phyloP scores from a whole-genome alignment of 257 asterid genomes.

The Plantago major region DNA sequence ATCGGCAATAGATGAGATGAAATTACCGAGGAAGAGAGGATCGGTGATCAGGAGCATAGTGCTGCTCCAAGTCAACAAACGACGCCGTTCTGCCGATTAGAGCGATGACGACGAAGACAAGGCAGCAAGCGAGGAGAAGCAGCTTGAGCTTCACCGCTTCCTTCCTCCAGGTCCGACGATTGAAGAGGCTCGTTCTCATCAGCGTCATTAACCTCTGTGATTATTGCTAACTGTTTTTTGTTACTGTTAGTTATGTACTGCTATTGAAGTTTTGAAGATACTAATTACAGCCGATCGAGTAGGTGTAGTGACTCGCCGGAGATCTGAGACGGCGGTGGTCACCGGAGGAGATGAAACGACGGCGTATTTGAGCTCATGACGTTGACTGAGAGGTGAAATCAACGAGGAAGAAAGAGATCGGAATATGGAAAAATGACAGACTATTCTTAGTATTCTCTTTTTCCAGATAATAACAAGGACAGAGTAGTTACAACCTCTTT shows the following conservation, averaged over 20 bases:
- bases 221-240: neutral
- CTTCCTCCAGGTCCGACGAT: slow-evolving; percentile 2
- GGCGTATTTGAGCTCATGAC: too few species aligned
- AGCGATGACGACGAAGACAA: neutral
- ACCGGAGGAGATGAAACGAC: too few species aligned
- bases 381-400: too few species aligned
- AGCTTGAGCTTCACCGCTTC: neutral
- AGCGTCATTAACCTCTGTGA: neutral
- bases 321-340: too few species aligned
- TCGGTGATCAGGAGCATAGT: neutral
- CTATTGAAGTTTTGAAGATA: neutral
- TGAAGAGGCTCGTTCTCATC: slow-evolving; percentile 3
- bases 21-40: slow-evolving; percentile 4
- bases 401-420: too few species aligned
- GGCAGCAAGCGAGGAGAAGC: neutral
- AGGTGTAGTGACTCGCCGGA: too few species aligned
- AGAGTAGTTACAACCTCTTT: too few species aligned
- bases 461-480: too few species aligned
- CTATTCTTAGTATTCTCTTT: too few species aligned
- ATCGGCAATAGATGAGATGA: neutral
- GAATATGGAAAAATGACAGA: too few species aligned
- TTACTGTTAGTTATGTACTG: neutral
- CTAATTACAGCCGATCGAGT: too few species aligned
- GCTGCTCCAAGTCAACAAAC: slow-evolving; percentile 1
- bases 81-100: neutral